Conservation (phyloP, 2,329 filamentous ascomycete genomes). For the Tympanopsis confertula region DNA sequence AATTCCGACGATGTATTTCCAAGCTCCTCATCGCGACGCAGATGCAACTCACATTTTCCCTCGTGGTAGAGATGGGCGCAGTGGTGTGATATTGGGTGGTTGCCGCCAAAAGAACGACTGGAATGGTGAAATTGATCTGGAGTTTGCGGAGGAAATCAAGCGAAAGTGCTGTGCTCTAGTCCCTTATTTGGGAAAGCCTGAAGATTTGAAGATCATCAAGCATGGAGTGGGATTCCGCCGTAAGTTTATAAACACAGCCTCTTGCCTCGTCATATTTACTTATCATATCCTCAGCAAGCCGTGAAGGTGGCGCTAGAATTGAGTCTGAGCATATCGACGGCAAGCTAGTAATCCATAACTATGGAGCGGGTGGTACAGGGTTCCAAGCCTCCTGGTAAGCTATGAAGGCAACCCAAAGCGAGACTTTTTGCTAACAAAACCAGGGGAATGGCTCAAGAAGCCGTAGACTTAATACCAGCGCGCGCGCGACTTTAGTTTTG, state of each 20-base stretch:
- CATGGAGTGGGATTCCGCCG: slow-evolving; percentile 20
- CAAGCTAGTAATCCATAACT: slow-evolving; percentile 13
- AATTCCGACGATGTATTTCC: slow-evolving; percentile 26
- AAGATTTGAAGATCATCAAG: slow-evolving; percentile 18
- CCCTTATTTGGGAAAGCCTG: slow-evolving; percentile 18
- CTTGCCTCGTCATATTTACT: too few relatives aligned
- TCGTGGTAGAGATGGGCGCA: slow-evolving; percentile 19
- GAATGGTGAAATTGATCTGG: slow-evolving; percentile 14
- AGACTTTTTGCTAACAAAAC: too few relatives aligned
- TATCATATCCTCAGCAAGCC: too few relatives aligned
- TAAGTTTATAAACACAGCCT: too few relatives aligned
- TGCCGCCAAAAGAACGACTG: slow-evolving; percentile 18
- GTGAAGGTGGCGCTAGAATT: slow-evolving; percentile 16
- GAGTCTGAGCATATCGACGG: slow-evolving; percentile 13
- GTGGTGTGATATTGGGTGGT: slow-evolving; percentile 19
- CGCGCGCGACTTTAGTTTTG: too few relatives aligned
- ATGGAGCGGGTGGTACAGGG: slow-evolving; percentile 13
- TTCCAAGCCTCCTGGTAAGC: slow-evolving; percentile 13
- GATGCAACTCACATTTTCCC: slow-evolving; percentile 31
- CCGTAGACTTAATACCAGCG: too few relatives aligned
- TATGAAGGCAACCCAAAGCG: too few relatives aligned
- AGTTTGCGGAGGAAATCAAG: slow-evolving; percentile 18
- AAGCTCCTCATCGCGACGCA: slow-evolving; percentile 24
- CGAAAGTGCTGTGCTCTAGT: slow-evolving; percentile 17
- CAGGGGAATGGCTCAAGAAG: too few relatives aligned